These are phyloP conservation scores for Exophiala lecanii-corni DNA, from an alignment of 2,329 filamentous ascomycete species.

Conservation along the genomic window DNA sequence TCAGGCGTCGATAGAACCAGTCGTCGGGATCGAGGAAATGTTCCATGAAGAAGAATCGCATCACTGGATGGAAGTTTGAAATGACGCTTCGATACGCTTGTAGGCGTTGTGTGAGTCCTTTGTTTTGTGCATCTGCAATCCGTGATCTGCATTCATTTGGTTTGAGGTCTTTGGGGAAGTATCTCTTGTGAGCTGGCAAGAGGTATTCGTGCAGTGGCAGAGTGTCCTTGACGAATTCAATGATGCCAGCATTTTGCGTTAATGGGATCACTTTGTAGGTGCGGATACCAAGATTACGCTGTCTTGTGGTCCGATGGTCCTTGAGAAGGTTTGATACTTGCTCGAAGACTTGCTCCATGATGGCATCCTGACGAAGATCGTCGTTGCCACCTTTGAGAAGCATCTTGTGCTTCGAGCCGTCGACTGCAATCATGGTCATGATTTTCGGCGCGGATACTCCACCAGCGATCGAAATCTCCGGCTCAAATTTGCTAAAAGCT, in stretches of 20 bases:
- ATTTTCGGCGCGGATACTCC: conserved; percentile 94
- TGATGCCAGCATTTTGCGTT: conserved; percentile 78
- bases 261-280: conserved; percentile 97
- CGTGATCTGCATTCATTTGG: conserved; percentile 70
- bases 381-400: conserved; percentile 94
- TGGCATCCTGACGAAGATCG: conserved; percentile 92
- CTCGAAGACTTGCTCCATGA: conserved; percentile 98
- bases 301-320: conserved; percentile 78
- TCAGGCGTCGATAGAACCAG: conserved; percentile 85
- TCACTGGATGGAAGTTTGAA: conserved; percentile 81
- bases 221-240: conserved; percentile 95
- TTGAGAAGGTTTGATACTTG: conserved; percentile 88
- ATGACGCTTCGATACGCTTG: conserved; percentile 72
- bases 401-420: conserved; percentile 80
- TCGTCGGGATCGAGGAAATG: conserved; percentile 89
- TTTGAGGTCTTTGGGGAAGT: conserved; percentile 80
- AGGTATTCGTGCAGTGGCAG: conserved; percentile 88
- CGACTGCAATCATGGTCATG: conserved; percentile 71
- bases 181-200: conserved; percentile 81
- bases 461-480: conserved; percentile 76
- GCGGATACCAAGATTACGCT: conserved; percentile 81
- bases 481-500: conserved; percentile 65
- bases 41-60: conserved; percentile 97
- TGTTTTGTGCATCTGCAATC: conserved; percentile 68
- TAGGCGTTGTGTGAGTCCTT: conserved; percentile 66